Conservation (phyloP, 208 protist genomes). For the Zelonia costaricensis region DNA sequence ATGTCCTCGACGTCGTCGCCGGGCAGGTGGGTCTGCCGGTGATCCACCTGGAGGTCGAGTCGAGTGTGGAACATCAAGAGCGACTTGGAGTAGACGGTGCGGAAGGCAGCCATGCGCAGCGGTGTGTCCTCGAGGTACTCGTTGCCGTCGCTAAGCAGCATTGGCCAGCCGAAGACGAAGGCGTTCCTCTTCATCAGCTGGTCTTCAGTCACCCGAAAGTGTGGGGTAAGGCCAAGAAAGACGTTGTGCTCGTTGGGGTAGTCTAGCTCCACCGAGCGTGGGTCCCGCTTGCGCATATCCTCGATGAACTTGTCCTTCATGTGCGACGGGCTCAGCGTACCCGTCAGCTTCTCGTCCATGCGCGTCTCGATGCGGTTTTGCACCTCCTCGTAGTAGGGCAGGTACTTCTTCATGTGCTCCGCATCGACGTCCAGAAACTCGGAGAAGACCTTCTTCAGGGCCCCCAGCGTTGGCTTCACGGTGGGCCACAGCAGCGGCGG, state of each 20-base stretch:
- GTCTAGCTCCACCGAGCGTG: constrained; percentile 78
- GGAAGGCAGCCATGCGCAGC: constrained; percentile 83
- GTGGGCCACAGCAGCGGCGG: constrained; percentile 92
- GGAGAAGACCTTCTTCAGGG: constrained; percentile 82
- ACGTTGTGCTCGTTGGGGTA: constrained; percentile 79
- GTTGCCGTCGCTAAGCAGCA: constrained; percentile 90
- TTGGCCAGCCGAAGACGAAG: constrained; percentile 93
- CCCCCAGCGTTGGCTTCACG: constrained; percentile 74
- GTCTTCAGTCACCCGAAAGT: constrained; percentile 85
- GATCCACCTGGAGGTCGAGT: constrained; percentile 87
- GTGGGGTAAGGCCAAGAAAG: constrained; percentile 82
- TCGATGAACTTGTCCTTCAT: constrained; percentile 88
- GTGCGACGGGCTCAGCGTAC: constrained; percentile 73
- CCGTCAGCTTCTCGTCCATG: constrained; percentile 72
- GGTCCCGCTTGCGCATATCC: constrained; percentile 87
- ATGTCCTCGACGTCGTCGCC: constrained; percentile 78
- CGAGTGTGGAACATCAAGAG: constrained; percentile 85
- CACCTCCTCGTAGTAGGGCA: constrained; percentile 88
- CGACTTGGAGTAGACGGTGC: constrained; percentile 90
- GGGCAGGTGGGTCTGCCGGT: constrained; percentile 59
- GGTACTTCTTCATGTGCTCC: constrained; percentile 89
- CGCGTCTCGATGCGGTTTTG: constrained; percentile 82
- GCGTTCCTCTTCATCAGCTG: constrained; percentile 89
- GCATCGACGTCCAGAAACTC: constrained; percentile 92
- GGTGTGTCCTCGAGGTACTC: constrained; percentile 77